phyloP scores from a whole-genome alignment of 441 rosid genomes.

The Rhodomyrtus psidioides region DNA sequence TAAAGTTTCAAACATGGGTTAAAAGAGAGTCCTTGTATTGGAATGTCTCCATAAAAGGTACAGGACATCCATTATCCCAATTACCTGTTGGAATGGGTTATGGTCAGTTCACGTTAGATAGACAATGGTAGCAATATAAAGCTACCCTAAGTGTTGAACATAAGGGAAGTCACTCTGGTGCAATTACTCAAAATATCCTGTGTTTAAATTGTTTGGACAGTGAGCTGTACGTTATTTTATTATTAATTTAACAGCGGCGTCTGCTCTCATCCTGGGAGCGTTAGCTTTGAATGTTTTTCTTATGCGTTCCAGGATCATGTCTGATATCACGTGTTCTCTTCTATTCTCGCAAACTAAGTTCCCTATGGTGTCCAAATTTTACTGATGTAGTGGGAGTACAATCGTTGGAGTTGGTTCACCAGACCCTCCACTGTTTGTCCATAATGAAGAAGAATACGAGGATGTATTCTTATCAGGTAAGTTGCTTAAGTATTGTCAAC shows the following conservation, averaged over 20 bases:
- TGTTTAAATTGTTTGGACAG: neutral
- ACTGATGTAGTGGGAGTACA: slow-evolving; percentile 77
- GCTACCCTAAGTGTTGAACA: neutral
- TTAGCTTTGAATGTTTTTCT: neutral
- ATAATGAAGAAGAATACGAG: slow-evolving; percentile 68
- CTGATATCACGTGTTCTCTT: neutral
- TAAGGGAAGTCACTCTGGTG: neutral
- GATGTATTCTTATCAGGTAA: slow-evolving; percentile 87
- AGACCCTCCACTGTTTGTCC: slow-evolving; percentile 85
- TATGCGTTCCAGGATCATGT: neutral
- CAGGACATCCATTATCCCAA: neutral
- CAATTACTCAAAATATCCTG: neutral
- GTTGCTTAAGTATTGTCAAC: neutral
- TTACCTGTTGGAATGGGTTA: neutral
- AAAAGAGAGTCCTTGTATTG: neutral
- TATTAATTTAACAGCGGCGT: neutral
- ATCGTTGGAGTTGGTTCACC: slow-evolving; percentile 92
- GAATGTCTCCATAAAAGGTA: slow-evolving; percentile 31
- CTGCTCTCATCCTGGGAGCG: neutral
- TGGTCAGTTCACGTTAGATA: neutral
- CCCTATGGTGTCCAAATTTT: neutral
- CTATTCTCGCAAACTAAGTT: neutral
- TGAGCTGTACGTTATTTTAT: neutral
- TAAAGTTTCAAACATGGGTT: too few relatives aligned
- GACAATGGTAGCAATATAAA: neutral